These are phyloP conservation scores for Rhizoctonia solani DNA, from an alignment of 1,284 basidiomycete genomes.

Conservation along the genomic window DNA sequence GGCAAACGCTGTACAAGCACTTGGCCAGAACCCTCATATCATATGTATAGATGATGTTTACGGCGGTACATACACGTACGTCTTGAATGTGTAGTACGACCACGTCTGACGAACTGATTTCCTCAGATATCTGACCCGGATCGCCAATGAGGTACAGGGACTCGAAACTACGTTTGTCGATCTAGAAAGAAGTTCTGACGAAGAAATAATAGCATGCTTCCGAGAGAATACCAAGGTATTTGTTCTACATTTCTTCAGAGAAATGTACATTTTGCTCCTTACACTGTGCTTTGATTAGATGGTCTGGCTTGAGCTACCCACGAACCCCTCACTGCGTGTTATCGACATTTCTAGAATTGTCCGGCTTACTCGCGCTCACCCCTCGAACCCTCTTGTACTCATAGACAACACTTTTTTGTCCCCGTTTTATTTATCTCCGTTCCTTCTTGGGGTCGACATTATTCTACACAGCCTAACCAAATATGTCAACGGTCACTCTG, in stretches of 20 bases:
- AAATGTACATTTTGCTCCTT: too few relatives aligned
- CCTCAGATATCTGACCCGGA: conserved; percentile 59
- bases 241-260: conserved; percentile 6
- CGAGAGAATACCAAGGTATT: conserved; percentile 79
- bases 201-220: conserved; percentile 66
- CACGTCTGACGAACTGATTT: neutral
- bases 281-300: too few relatives aligned
- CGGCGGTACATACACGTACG: conserved; percentile 87
- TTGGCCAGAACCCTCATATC: conserved; percentile 78
- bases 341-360: conserved; percentile 75
- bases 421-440: conserved; percentile 88
- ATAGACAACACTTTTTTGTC: conserved; percentile 94
- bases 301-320: conserved; percentile 96
- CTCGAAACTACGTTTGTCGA: conserved; percentile 85
- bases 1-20: conserved; percentile 76
- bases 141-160: conserved; percentile 73
- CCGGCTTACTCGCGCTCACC: conserved; percentile 62
- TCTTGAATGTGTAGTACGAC: neutral
- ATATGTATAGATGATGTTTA: conserved; percentile 91
- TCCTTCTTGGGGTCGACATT: conserved; percentile 82
- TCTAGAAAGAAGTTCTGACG: conserved; percentile 69
- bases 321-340: conserved; percentile 91
- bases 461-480: conserved; percentile 83
- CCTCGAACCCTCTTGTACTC: conserved; percentile 67
- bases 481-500: conserved; percentile 92